phyloP scores from a whole-genome alignment of 768 basidiomycete species.

The Phlegmacium glaucopus region DNA sequence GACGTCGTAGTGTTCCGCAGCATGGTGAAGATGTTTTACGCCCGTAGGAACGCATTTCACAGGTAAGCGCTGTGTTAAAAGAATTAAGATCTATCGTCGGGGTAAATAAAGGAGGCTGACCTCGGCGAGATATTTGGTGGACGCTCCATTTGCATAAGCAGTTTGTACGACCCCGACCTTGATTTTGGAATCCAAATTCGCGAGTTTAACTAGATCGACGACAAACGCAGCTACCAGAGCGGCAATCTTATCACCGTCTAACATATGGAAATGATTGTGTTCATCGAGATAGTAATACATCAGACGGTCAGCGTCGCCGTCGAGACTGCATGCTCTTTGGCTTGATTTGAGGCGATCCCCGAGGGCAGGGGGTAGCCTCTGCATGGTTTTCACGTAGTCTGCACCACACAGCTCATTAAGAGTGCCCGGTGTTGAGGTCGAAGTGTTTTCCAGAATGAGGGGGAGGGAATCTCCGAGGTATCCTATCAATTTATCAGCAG shows the following conservation, averaged over 20 bases:
- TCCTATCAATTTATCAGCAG: constrained; percentile 57
- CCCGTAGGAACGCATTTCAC: constrained; percentile 95
- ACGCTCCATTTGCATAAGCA: constrained; percentile 97
- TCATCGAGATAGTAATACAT: constrained; percentile 94
- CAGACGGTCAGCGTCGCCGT: constrained; percentile 96
- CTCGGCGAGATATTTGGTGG: constrained; percentile 86
- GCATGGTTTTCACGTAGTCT: constrained; percentile 94
- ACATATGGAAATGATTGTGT: constrained; percentile 75
- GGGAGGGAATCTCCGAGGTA: constrained; percentile 60
- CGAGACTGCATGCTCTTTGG: constrained; percentile 87
- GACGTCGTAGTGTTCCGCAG: constrained; percentile 88
- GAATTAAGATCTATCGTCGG: background rate
- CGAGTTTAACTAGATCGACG: constrained; percentile 80
- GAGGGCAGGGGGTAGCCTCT: constrained; percentile 81
- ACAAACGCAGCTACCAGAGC: constrained; percentile 91
- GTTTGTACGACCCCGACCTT: constrained; percentile 97
- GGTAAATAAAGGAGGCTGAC: constrained; percentile 36
- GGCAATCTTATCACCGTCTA: constrained; percentile 99
- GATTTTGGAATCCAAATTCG: constrained; percentile 74
- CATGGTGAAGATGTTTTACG: constrained; percentile 97
- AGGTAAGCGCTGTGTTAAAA: constrained; percentile 70
- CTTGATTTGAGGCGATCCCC: constrained; percentile 58
- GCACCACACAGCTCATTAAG: constrained; percentile 91
- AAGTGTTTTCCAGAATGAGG: constrained; percentile 67
- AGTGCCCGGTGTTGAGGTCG: constrained; percentile 58